These are phyloP conservation scores for Evansstolkia leycettana DNA, from an alignment of 495 filamentous ascomycete genomes.

Conservation along the genomic window DNA sequence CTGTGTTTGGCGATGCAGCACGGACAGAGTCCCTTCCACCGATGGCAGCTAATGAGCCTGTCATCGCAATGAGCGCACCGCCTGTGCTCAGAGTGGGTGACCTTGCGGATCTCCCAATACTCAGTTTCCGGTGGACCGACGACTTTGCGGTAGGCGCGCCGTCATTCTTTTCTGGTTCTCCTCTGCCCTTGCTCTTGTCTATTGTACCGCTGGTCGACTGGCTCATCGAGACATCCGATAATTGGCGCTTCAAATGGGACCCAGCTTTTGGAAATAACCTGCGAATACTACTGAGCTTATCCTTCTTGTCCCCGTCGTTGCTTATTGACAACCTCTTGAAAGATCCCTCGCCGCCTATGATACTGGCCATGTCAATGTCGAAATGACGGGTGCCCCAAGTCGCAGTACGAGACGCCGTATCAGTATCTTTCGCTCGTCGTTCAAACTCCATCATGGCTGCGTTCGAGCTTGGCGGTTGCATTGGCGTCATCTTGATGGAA, in stretches of 20 bases:
- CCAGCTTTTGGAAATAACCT: no score
- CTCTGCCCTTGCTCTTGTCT: slow-evolving; percentile 20
- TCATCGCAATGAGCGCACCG: slow-evolving; percentile 48
- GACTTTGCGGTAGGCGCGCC: slow-evolving; percentile 31
- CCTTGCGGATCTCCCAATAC: slow-evolving; percentile 43
- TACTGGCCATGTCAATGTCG: slow-evolving; percentile 47
- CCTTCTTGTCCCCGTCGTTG: slow-evolving; percentile 27
- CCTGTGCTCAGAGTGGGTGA: slow-evolving; percentile 51
- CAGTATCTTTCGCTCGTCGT: slow-evolving; percentile 28
- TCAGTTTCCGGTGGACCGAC: slow-evolving; percentile 31
- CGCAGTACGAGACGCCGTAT: slow-evolving; percentile 48
- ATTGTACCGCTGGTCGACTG: slow-evolving; percentile 17
- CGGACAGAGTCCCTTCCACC: slow-evolving; percentile 47
- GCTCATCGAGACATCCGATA: slow-evolving; percentile 20
- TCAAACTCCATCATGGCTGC: slow-evolving; percentile 35
- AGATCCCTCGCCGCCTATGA: slow-evolving; percentile 24
- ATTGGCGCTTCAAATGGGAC: slow-evolving; percentile 18
- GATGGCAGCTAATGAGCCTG: slow-evolving; percentile 47
- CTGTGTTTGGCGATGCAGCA: slow-evolving; percentile 32
- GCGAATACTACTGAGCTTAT: slow-evolving; percentile 7
- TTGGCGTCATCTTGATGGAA: slow-evolving; percentile 17
- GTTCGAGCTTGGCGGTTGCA: slow-evolving; percentile 32
- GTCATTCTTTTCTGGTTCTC: slow-evolving; percentile 30
- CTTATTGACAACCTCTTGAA: slow-evolving; percentile 51
- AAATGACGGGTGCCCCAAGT: slow-evolving; percentile 61